phyloP scores from a whole-genome alignment of 139 green algal genomes.

The Choricystis sp. region DNA sequence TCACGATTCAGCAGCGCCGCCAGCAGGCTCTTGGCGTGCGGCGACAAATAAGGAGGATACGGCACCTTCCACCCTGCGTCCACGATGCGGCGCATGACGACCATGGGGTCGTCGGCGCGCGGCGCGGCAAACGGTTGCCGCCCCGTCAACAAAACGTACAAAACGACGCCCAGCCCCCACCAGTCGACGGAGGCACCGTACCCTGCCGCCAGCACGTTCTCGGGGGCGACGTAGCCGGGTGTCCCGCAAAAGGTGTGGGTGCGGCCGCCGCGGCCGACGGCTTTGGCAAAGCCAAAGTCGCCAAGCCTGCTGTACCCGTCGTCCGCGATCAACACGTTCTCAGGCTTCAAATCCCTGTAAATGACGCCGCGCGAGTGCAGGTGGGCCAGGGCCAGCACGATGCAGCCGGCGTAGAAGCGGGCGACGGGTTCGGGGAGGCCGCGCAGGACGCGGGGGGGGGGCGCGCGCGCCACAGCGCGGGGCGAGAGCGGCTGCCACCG shows the following conservation, averaged over 20 bases:
- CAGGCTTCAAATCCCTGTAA: constrained; percentile 93
- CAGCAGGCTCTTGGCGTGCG: constrained; percentile 54
- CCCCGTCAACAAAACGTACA: constrained; percentile 89
- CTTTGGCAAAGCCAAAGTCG: constrained; percentile 96
- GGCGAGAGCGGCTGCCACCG: no score
- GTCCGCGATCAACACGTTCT: constrained; percentile 92
- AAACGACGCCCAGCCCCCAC: constrained; percentile 85
- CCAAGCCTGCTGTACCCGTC: constrained; percentile 82
- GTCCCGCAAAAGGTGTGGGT: constrained; percentile 98
- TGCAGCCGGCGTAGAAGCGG: constrained; percentile 76
- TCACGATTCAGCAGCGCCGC: constrained; percentile 71
- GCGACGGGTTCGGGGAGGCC: constrained; percentile 70
- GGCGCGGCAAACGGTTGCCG: constrained; percentile 83
- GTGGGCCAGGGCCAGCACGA: constrained; percentile 87
- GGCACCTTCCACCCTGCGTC: constrained; percentile 77
- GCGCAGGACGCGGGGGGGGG: constrained; percentile 50
- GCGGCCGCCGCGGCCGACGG: constrained; percentile 46
- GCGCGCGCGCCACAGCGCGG: not conserved
- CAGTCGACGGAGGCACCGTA: constrained; percentile 90
- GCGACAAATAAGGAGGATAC: constrained; percentile 84
- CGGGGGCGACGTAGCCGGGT: constrained; percentile 89
- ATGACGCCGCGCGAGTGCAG: constrained; percentile 83
- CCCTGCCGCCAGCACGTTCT: constrained; percentile 85
- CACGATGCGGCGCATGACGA: constrained; percentile 91
- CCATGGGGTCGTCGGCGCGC: constrained; percentile 89